Conservation (phyloP, 352 stramenopile genomes). For the Phytophthora ramorum region DNA sequence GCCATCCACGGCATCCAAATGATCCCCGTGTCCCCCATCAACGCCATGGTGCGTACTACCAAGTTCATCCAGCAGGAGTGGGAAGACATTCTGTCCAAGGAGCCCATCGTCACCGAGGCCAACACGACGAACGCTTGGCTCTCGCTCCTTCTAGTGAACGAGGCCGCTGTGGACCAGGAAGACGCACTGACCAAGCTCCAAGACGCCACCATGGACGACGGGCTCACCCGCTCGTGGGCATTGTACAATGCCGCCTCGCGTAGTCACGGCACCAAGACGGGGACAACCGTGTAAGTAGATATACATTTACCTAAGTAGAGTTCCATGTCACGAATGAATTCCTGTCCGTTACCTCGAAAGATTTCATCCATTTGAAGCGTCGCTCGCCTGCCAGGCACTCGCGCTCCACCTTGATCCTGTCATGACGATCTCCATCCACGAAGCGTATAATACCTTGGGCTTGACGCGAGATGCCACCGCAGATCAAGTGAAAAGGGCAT, state of each 20-base stretch:
- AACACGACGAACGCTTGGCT: conserved; percentile 65
- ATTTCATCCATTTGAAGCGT: conserved; percentile 11
- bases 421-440: conserved; percentile 49
- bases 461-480: conserved; percentile 44
- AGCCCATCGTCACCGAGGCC: conserved; percentile 51
- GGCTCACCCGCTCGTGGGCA: conserved; percentile 68
- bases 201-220: conserved; percentile 64
- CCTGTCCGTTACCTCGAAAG: conserved; percentile 10
- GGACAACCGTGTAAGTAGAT: conserved; percentile 1
- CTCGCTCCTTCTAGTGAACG: conserved; percentile 74
- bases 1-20: conserved; percentile 84
- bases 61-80: conserved; percentile 79
- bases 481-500: conserved; percentile 65
- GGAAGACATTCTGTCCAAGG: conserved; percentile 72
- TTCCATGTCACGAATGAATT: neutral
- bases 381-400: conserved; percentile 1
- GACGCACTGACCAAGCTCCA: conserved; percentile 49
- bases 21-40: conserved; percentile 76
- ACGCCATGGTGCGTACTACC: conserved; percentile 62
- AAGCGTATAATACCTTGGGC: conserved; percentile 55
- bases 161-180: conserved; percentile 61
- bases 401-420: neutral
- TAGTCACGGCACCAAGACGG: conserved; percentile 10
- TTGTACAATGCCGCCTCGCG: conserved; percentile 62
- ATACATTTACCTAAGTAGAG: neutral